These are phyloP conservation scores for Haplosporangium sp. DNA, from an alignment of 371 early-diverging fungal genomes.

Conservation along the genomic window DNA sequence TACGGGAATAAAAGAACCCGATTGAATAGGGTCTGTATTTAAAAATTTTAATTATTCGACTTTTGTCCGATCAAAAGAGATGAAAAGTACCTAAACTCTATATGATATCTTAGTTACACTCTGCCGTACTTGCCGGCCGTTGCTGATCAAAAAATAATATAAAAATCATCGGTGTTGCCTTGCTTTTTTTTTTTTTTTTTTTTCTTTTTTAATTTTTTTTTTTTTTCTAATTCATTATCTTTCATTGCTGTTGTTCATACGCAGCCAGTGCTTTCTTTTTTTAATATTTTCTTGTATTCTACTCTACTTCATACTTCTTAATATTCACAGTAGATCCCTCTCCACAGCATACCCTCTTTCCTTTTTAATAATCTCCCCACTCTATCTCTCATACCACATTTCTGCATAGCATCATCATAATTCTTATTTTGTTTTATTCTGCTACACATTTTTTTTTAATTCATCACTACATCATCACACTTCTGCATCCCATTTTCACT, in stretches of 20 bases:
- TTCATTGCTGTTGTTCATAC: background rate
- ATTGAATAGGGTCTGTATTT: background rate
- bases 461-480: background rate
- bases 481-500: background rate
- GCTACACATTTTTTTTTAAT: background rate
- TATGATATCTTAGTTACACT: too few relatives aligned
- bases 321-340: background rate
- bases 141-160: constrained; percentile 8
- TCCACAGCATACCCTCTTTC: background rate
- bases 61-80: background rate
- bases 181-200: constrained; percentile 7
- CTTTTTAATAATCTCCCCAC: background rate
- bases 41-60: background rate
- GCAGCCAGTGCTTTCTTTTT: background rate
- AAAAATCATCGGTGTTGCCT: background rate
- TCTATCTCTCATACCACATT: background rate
- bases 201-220: background rate
- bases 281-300: background rate
- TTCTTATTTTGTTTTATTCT: background rate
- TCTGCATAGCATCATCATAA: background rate
- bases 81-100: background rate
- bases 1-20: constrained; percentile 12
- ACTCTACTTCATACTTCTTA: background rate
- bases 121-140: constrained; percentile 11
- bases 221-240: constrained; percentile 11